These are phyloP conservation scores for Talaromyces trachyspermus DNA, from an alignment of 495 filamentous ascomycete genomes.

Conservation along the genomic window DNA sequence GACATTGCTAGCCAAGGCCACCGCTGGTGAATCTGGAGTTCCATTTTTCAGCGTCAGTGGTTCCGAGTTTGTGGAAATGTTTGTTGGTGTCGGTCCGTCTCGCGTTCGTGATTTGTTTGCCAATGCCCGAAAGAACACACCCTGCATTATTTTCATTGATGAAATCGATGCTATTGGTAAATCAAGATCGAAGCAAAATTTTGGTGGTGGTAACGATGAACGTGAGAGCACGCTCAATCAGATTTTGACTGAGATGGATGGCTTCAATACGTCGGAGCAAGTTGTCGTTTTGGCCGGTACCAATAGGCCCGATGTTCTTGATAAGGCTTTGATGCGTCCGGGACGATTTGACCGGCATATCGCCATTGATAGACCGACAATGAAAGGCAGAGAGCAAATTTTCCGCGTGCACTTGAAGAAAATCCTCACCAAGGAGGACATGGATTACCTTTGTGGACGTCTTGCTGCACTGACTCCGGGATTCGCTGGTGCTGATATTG, in stretches of 20 bases:
- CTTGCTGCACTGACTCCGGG: conserved; percentile 89
- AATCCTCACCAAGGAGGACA: conserved; percentile 83
- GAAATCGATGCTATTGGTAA: conserved; percentile 98
- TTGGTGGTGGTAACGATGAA: conserved; percentile 90
- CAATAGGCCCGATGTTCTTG: conserved; percentile 87
- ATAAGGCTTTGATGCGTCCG: conserved; percentile 92
- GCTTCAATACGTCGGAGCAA: conserved; percentile 96
- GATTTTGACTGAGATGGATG: conserved; percentile 98
- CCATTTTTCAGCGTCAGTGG: conserved; percentile 98
- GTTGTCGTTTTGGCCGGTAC: conserved; percentile 98
- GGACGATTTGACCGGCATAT: conserved; percentile 97
- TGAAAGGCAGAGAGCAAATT: conserved; percentile 94
- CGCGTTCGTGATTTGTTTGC: conserved; percentile 92
- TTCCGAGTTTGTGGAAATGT: conserved; percentile 99
- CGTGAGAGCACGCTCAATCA: conserved; percentile 95
- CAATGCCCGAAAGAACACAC: conserved; percentile 89
- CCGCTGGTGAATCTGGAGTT: conserved; percentile 92
- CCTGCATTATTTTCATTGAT: conserved; percentile 99
- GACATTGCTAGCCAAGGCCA: conserved; percentile 93
- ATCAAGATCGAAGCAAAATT: conserved; percentile 66
- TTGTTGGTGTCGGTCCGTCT: conserved; percentile 94
- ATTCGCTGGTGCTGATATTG: conserved; percentile 95
- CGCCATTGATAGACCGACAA: conserved; percentile 83
- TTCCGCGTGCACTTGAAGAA: conserved; percentile 89
- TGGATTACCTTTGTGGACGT: conserved; percentile 78